Base-by-base conservation (phyloP, 2,329 filamentous ascomycete genomes). In the Balansia obtecta region DNA sequence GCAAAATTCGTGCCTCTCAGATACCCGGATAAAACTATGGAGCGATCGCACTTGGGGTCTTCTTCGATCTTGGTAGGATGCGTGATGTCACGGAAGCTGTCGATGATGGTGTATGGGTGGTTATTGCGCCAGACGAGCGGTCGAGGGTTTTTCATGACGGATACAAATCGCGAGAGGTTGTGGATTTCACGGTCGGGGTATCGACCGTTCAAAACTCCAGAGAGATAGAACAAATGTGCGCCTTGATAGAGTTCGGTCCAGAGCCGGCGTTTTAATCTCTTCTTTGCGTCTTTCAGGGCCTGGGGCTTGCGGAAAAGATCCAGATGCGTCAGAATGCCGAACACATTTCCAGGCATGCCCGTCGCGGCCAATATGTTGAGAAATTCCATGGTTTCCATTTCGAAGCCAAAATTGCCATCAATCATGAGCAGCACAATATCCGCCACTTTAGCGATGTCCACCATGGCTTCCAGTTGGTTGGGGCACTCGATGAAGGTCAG, bases 341-440 rank as follows among this genome's bases (percentile, higher is more conserved):
- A 97, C 38, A 98, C 90, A 60, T 98, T 98, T 56, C 93, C 91
- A 0, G 94, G 93, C 91, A 98, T 97, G 66, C 93, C 93, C 32
- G 87, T 95, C 2, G 88, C 82, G n/a, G 87, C 85, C 47, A 98
- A 74, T 16, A 96, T 83, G 60, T 96, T 97, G 62, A 98, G 72
- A 54, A 98, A 98, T 69, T 98, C 93, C 93, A 98, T 98, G 0
- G 93, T 98, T 75, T 98, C 93, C 93, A 98, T 98, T 70, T 98
- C 93, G 63, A 98, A 98, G 13, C 93, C 94, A 62, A 86, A 98
- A 69, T 97, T 97, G 50, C 93, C 94, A 64, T 98, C 93, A 59
- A 98, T 98, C 87, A 98, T 93, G 51, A 98, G 77, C 46, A 98
- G 76, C 6, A 97, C 88, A 60, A 98, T 96, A 65, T 98, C 93